Evolutionary conservation across 345 rosid species (phyloP).

Genomic region (Raphanus sativus): DNA sequence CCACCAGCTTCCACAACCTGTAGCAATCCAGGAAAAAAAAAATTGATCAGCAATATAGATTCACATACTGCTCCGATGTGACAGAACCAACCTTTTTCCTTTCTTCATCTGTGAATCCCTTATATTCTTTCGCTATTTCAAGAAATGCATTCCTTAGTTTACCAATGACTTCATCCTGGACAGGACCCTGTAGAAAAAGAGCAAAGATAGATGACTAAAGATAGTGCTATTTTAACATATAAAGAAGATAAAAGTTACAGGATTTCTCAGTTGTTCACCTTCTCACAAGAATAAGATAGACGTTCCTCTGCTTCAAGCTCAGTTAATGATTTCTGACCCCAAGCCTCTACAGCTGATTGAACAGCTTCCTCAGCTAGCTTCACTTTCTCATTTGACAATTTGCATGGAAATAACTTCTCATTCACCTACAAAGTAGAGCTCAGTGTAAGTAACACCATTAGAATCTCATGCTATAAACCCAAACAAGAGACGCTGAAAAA

Average conservation of each 20-base stretch:
- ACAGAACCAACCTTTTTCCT: conserved; percentile 60
- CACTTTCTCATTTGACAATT: conserved; percentile 60
- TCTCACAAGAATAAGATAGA: conserved; percentile 92
- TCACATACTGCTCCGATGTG: conserved; percentile 9
- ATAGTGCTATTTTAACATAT: neutral
- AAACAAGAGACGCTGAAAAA: conserved; percentile 13
- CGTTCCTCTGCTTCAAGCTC: conserved; percentile 98
- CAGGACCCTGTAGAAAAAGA: conserved; percentile 64
- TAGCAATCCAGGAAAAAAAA: conserved; percentile 25
- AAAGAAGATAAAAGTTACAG: neutral
- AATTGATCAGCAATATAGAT: conserved; percentile 24
- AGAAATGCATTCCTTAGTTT: conserved; percentile 74
- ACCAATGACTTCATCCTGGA: conserved; percentile 82
- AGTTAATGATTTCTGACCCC: conserved; percentile 84
- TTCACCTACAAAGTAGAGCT: conserved; percentile 56
- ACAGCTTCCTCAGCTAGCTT: conserved; percentile 88
- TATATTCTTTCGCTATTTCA: conserved; percentile 72
- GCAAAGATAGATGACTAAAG: neutral
- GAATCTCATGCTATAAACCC: neutral
- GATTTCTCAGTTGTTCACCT: conserved; percentile 47
- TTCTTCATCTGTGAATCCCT: conserved; percentile 83
- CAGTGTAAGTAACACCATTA: conserved; percentile 16
- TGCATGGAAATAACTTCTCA: conserved; percentile 84
- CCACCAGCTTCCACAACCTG: conserved; percentile 96
- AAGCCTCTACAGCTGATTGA: conserved; percentile 64